Base-by-base conservation (phyloP, 345 rosid species). In the Gossypium raimondii region DNA sequence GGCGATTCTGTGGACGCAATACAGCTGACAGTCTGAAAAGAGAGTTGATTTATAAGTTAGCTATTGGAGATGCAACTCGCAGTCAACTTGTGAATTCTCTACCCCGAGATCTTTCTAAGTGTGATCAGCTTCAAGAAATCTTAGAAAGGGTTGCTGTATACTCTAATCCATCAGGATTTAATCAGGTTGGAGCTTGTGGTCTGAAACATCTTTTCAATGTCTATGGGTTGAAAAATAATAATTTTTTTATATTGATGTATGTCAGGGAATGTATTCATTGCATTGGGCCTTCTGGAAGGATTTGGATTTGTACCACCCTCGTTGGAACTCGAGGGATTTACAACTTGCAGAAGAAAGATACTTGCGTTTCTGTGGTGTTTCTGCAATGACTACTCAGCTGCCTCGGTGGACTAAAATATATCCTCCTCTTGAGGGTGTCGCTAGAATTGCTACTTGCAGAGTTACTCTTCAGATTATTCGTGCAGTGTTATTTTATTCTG, bases 301-400 rank as follows among this genome's bases (percentile, higher is more conserved):
- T 83, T 83, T 95, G 85, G 98, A 95, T 84, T 85, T 95, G 53
- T 95, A 90, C 82, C 93, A 93, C 77, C 97, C 94, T 77, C 93
- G 93, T 57, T 90, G 98, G 97, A 87, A 84, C 85, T 87, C 85
- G 2, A 86, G 97, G 82, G 98, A 95, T 75, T 80, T 95, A 84
- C 99, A 95, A 86, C 82, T 82, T 77, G 98, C 98, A 38, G 96
- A 95, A 85, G 99, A 95, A 87, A 93, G 94, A 85, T 95, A 87
- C 83, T 77, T 80, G 47, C 94, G 92, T 58, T 85, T 83, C 77
- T 86, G 91, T 81, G 85, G 87, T 82, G 88, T 84, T 45, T 85
- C 96, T 44, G 94, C 98, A 20, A 79, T 88, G 84, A 89, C 84
- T 71, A 79, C 86, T 77, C 99, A 91, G 87, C 88, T 94, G 75